A percentile compares a stretch with the other conserved stretches of the same genome.
Evolutionary conservation across 78 protist species (phyloP).

Genomic region (Planoprotostelium fungivorum): DNA sequence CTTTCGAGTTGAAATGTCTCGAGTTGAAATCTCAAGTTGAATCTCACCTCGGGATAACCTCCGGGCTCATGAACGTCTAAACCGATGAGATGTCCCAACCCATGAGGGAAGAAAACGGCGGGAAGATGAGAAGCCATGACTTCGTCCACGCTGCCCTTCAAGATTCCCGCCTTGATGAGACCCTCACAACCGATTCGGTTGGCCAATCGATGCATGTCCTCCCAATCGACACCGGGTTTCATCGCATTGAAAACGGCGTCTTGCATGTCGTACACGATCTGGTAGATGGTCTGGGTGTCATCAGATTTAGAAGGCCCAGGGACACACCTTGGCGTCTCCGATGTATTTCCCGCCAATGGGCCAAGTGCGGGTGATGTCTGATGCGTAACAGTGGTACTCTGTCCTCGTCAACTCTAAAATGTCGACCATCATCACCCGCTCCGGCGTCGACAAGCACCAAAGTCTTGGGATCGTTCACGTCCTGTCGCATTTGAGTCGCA

Average conservation of each 20-base stretch:
- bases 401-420: too few relatives aligned
- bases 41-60: slow-evolving; percentile 71
- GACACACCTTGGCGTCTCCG: slow-evolving; percentile 55
- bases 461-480: neutral
- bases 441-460: slow-evolving; percentile 80
- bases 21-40: too few relatives aligned
- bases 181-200: slow-evolving; percentile 34
- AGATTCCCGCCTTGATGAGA: slow-evolving; percentile 50
- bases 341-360: slow-evolving; percentile 83
- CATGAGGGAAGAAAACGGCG: slow-evolving; percentile 86
- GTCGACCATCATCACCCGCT: too few relatives aligned
- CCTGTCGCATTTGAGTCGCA: slow-evolving; percentile 30
- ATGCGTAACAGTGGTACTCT: slow-evolving; percentile 82
- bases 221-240: slow-evolving; percentile 79
- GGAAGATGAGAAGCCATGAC: slow-evolving; percentile 48
- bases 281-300: slow-evolving; percentile 41
- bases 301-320: too few relatives aligned
- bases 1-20: too few relatives aligned
- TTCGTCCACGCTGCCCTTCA: slow-evolving; percentile 62
- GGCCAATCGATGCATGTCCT: slow-evolving; percentile 74
- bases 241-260: slow-evolving; percentile 34
- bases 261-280: slow-evolving; percentile 66
- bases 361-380: slow-evolving; percentile 86
- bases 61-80: slow-evolving; percentile 94
- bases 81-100: slow-evolving; percentile 92